phyloP scores from a whole-genome alignment of 179 eudicot species.

The Actinidia chinensis region DNA sequence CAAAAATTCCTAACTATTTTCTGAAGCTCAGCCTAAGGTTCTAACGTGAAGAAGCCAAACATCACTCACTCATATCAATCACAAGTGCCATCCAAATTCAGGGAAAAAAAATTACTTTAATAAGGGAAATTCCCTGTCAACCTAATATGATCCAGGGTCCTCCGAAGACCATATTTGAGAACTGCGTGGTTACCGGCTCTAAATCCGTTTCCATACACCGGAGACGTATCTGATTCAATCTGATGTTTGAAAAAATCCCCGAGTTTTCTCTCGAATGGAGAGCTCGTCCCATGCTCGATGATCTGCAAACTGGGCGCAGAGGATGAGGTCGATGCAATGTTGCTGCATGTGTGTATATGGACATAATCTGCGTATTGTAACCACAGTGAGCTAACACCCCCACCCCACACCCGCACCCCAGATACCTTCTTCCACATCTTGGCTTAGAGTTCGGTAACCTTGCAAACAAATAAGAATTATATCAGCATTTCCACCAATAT shows the following conservation, averaged over 20 bases:
- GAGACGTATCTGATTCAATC: constrained; percentile 75
- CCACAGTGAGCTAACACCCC: constrained; percentile 84
- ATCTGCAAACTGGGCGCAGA: constrained; percentile 27
- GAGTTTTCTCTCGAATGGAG: constrained; percentile 71
- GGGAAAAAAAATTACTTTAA: constrained; percentile 22
- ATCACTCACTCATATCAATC: constrained; percentile 10
- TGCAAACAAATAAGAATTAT: background rate
- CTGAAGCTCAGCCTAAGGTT: constrained; percentile 10
- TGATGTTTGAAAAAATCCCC: constrained; percentile 75
- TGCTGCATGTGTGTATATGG: constrained; percentile 34
- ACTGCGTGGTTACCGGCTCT: constrained; percentile 80
- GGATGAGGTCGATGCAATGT: constrained; percentile 41
- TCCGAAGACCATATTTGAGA: constrained; percentile 57
- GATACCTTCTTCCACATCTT: constrained; percentile 88
- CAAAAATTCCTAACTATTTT: constrained; percentile 12
- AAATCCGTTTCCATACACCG: constrained; percentile 75
- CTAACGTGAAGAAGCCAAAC: constrained; percentile 19
- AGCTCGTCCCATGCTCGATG: constrained; percentile 44
- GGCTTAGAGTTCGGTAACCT: constrained; percentile 73
- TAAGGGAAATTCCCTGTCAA: constrained; percentile 69
- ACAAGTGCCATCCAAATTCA: background rate
- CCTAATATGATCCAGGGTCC: constrained; percentile 67
- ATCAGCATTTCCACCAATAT: constrained; percentile 14
- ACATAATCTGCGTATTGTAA: constrained; percentile 55
- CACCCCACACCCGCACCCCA: too few relatives aligned